Evolutionary conservation across 768 basidiomycete species (phyloP).

Genomic region (Austroboletus eburneus): DNA sequence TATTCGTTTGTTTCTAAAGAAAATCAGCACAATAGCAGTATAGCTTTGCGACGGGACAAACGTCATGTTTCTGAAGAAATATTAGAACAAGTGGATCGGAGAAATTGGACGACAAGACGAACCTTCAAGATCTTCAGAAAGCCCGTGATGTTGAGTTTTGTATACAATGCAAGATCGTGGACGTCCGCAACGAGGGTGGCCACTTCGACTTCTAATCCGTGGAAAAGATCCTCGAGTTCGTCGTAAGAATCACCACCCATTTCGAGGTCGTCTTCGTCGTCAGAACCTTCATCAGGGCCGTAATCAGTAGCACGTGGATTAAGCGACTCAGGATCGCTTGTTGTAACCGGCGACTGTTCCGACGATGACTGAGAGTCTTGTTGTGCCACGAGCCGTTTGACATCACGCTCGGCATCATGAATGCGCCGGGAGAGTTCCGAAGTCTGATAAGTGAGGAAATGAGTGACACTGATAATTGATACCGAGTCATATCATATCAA

Average conservation of each 20-base stretch:
- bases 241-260: slow-evolving; percentile 56
- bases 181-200: slow-evolving; percentile 92
- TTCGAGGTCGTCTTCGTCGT: slow-evolving; percentile 47
- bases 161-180: slow-evolving; percentile 87
- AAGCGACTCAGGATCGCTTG: slow-evolving; percentile 56
- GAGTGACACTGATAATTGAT: background rate
- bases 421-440: slow-evolving; percentile 81
- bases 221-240: slow-evolving; percentile 82
- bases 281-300: slow-evolving; percentile 65
- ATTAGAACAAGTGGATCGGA: slow-evolving; percentile 6
- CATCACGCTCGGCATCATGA: slow-evolving; percentile 74
- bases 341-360: slow-evolving; percentile 21
- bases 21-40: slow-evolving; percentile 10
- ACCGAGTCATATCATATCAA: background rate
- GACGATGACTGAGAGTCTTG: slow-evolving; percentile 33
- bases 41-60: slow-evolving; percentile 31
- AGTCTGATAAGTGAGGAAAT: slow-evolving; percentile 43
- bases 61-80: slow-evolving; percentile 81
- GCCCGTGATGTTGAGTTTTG: slow-evolving; percentile 97
- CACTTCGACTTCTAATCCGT: slow-evolving; percentile 87
- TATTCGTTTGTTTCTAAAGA: slow-evolving; percentile 87
- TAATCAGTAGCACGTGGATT: slow-evolving; percentile 39
- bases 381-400: slow-evolving; percentile 69
- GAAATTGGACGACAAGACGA: slow-evolving; percentile 9
- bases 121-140: slow-evolving; percentile 99